Evolutionary conservation across 2,329 filamentous ascomycete species (phyloP), one percentile per base, ranked within the genome.

Genomic region (Plectosphaerella plurivora): DNA sequence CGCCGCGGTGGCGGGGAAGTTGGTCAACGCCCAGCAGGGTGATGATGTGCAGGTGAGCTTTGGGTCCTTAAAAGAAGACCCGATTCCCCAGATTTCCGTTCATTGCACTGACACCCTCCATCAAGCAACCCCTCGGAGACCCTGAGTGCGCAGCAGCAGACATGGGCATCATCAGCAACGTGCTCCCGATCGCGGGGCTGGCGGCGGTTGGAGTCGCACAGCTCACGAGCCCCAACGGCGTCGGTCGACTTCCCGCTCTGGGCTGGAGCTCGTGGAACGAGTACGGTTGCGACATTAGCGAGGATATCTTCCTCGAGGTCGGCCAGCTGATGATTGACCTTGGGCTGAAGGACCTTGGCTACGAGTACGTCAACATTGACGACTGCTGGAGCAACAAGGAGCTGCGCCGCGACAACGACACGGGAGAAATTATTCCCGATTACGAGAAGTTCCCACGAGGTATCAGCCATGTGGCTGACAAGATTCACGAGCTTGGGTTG

Each of bases 281-380:
- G 16, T 78, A 76, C 55, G 65, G 65, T 24, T 81, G 78, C 63
- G 65, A 77, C 51, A 78, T 82, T 51, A 73, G 72, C 50, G 74
- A 81, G 59, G 64, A 65, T 3, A 68, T 75, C n/a, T 74, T 83
- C 56, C 55, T 79, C 8, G 66, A 68, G 72, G 70, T 75, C 1
- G 78, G 75, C 1, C 59, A 76, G 41, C 65, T 73, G 35, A 68
- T 82, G 37, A 68, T 81, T 18, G 66, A 73, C 9, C 68, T 76
- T 3, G 79, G 76, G 3, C 69, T 81, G 12, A 73, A 74, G 61
- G 76, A 79, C 41, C 68, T 74, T 4, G 81, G 81, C 2, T 84
- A 84, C 60, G 65, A 75, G 18, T 83, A 84, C 51, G 74, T 85
- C 52, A 81, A 82, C 53, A 76, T 82, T 53, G 82, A 87, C 63